A percentile compares a stretch with the other conserved stretches of the same genome.
Conservation (phyloP, 495 filamentous ascomycete species). For the Aspergillus nidulans region DNA sequence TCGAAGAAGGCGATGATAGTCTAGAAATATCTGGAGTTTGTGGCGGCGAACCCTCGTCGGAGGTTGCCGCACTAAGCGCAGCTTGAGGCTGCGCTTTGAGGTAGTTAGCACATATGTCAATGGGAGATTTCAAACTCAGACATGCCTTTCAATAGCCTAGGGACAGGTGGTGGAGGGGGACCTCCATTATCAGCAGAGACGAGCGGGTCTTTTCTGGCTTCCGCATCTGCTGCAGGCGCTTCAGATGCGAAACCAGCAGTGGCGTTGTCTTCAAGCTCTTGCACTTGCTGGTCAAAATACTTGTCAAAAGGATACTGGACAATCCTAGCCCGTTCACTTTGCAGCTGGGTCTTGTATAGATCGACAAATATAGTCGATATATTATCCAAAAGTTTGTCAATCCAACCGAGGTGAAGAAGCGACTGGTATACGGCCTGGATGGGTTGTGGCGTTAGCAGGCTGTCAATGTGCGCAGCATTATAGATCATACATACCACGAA, state of each 20-base stretch:
- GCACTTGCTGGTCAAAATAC: constrained; percentile 91
- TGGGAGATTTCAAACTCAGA: not conserved
- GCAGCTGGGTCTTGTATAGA: constrained; percentile 82
- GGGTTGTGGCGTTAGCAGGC: constrained; percentile 19
- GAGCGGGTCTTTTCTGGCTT: constrained; percentile 41
- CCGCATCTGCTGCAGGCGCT: constrained; percentile 23
- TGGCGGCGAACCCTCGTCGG: constrained; percentile 55
- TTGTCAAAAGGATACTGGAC: constrained; percentile 77
- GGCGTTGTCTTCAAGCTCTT: constrained; percentile 67
- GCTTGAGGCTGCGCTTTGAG: constrained; percentile 44
- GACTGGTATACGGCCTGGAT: constrained; percentile 92
- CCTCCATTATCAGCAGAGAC: constrained; percentile 47
- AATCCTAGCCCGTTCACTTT: constrained; percentile 69
- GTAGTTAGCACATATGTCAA: constrained; percentile 22
- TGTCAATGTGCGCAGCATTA: not conserved
- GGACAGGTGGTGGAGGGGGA: constrained; percentile 52
- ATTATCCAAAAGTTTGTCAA: constrained; percentile 93
- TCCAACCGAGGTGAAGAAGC: constrained; percentile 90
- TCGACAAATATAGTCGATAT: constrained; percentile 85
- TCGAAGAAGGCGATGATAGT: constrained; percentile 63
- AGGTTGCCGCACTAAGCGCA: constrained; percentile 41
- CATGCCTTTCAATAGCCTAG: constrained; percentile 50
- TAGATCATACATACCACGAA: constrained; percentile 71
- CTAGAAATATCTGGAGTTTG: constrained; percentile 75
- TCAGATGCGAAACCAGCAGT: constrained; percentile 38